A percentile compares a stretch with the other conserved stretches of the same genome.
Conservation (phyloP, 768 basidiomycete species). For the Russula earlei region DNA sequence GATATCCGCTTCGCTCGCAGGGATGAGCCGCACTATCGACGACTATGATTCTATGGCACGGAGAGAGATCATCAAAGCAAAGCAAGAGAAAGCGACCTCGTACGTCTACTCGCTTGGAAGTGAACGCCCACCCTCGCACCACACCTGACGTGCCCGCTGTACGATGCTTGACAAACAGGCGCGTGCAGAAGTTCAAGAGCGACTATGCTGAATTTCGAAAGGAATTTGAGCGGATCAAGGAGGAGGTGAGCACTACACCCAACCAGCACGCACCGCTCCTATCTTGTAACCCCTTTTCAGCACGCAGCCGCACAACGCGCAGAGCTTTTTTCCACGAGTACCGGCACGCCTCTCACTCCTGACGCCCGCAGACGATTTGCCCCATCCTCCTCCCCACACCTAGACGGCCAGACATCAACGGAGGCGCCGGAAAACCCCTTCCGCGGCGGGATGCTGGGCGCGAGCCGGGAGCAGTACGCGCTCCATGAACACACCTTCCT, state of each 20-base stretch:
- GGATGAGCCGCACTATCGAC: constrained; percentile 88
- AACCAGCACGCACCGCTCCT: not conserved
- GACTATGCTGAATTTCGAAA: constrained; percentile 77
- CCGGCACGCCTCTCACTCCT: constrained; percentile 21
- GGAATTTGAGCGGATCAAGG: constrained; percentile 76
- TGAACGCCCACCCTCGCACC: no score
- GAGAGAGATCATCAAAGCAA: constrained; percentile 91
- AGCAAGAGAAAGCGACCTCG: constrained; percentile 94
- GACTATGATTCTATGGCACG: constrained; percentile 97
- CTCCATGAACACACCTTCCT: constrained; percentile 86
- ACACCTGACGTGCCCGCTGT: not conserved
- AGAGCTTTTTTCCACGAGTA: constrained; percentile 48
- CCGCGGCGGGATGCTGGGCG: constrained; percentile 43
- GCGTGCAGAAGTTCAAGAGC: constrained; percentile 82
- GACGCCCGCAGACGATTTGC: constrained; percentile 57
- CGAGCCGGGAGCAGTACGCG: constrained; percentile 66
- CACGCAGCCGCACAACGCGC: constrained; percentile 48
- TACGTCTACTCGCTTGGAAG: constrained; percentile 30
- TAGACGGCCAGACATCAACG: constrained; percentile 20
- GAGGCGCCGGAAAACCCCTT: constrained; percentile 78
- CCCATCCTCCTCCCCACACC: constrained; percentile 18
- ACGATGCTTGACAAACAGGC: constrained; percentile 44
- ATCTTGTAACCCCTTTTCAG: constrained; percentile 28
- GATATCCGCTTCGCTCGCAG: constrained; percentile 94
- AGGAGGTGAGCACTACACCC: constrained; percentile 32